Base-by-base conservation (phyloP, 108 stramenopile species). In the Epithemia pelagica region DNA sequence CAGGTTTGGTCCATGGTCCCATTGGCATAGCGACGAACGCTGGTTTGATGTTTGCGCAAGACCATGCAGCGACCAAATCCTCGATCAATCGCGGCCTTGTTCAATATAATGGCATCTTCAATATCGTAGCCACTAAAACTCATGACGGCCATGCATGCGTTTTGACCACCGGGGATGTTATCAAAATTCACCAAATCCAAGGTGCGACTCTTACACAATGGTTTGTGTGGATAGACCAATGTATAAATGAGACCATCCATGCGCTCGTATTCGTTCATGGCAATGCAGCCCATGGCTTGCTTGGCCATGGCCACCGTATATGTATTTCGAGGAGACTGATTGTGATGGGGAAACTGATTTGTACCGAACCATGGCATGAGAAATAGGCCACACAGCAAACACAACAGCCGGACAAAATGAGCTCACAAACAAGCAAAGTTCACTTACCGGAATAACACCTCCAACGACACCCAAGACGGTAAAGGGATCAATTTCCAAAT, bases 51-150 rank as follows among this genome's bases (percentile, higher is more conserved):
- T 68, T 92, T 94, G 65, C 79, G 81, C 20, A 91, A 46, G 10
- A 95, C 86, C 88, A 97, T 91, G 69, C 97, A 98, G 30, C 99
- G 74, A 29, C 95, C 95, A 74, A 95, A 99, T 8, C 98, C 99
- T 30, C 99, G 85, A 80, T 99, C 99, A 22, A 99, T 83, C 0
- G 93, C 90, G 8, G 94, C 90, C 80, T 95, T 95, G 89, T 99
- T 99, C 55, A 99, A 73, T 30, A 99, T 91, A 21, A 99, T 87
- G 28, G 99, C 97, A 81, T 99, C 99, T 70, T 99, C 99, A 59
- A 98, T 98, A 86, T 99, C 97, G 75, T 99, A 99, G n/a, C 99
- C 99, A 64, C 84, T 90, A 80, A 97, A 99, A 64, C 85, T 86
- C 97, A 99, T 97, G 15, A 99, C 97, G 23, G 99, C 97, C 64